Evolutionary conservation across 2,329 filamentous ascomycete genomes (phyloP).

Genomic region (Emmonsia crescens): DNA sequence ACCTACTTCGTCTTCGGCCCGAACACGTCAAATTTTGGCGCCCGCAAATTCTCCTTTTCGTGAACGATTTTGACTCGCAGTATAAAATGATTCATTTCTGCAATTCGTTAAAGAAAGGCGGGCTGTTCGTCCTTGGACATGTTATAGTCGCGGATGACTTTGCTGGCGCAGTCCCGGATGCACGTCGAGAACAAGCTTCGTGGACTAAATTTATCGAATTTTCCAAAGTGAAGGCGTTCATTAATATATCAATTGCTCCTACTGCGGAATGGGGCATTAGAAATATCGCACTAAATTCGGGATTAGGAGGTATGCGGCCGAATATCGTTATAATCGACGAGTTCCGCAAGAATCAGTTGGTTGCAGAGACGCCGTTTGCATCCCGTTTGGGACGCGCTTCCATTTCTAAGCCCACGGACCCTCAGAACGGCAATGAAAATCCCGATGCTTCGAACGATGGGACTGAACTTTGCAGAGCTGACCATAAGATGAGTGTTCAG

Average conservation of each 20-base stretch:
- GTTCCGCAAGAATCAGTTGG: constrained; percentile 50
- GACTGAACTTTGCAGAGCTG: constrained; percentile 7
- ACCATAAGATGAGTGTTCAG: constrained; percentile 39
- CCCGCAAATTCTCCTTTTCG: constrained; percentile 72
- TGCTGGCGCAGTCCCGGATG: constrained; percentile 64
- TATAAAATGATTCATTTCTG: constrained; percentile 82
- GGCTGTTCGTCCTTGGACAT: constrained; percentile 73
- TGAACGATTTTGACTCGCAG: constrained; percentile 72
- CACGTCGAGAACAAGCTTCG: constrained; percentile 65
- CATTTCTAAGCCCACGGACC: constrained; percentile 14
- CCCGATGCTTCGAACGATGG: neutral
- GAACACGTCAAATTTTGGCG: constrained; percentile 94
- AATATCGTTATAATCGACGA: constrained; percentile 79
- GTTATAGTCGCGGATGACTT: constrained; percentile 83
- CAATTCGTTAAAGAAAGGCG: constrained; percentile 82
- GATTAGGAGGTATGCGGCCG: constrained; percentile 76
- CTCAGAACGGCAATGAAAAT: constrained; percentile 7
- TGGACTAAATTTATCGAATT: constrained; percentile 85
- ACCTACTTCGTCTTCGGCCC: constrained; percentile 67
- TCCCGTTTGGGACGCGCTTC: constrained; percentile 7
- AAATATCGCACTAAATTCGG: constrained; percentile 71
- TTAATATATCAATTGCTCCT: constrained; percentile 75
- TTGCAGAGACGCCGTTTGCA: constrained; percentile 32
- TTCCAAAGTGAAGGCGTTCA: constrained; percentile 78
- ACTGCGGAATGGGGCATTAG: constrained; percentile 74